These are phyloP conservation scores for Yamadazyma laniorum DNA, from an alignment of 805 yeast species.

Conservation along the genomic window DNA sequence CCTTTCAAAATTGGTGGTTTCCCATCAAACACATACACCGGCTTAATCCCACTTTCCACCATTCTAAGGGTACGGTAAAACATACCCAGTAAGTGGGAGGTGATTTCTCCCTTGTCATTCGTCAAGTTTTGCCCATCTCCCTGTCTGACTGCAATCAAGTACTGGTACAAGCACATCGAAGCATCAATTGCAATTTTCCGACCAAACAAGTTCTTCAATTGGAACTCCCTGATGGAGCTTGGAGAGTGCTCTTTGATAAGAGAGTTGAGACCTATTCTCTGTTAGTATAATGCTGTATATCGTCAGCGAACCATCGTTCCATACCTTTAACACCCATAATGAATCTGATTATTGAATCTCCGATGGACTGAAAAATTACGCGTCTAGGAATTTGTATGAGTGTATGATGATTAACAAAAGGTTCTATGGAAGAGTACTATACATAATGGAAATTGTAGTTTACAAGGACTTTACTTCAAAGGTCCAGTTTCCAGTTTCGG, in stretches of 20 bases:
- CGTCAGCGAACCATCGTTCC: slow-evolving; percentile 6
- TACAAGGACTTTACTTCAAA: slow-evolving; percentile 48
- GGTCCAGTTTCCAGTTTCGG: slow-evolving; percentile 69
- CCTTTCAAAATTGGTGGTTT: slow-evolving; percentile 94
- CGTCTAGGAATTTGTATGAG: neutral
- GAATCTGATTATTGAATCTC: too few species aligned
- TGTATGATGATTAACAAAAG: neutral
- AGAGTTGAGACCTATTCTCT: slow-evolving; percentile 69
- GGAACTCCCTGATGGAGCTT: slow-evolving; percentile 67
- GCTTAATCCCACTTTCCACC: slow-evolving; percentile 92
- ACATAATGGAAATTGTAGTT: neutral
- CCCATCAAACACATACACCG: slow-evolving; percentile 96
- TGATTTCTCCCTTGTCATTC: slow-evolving; percentile 84
- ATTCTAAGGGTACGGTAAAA: slow-evolving; percentile 89
- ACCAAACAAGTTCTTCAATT: slow-evolving; percentile 84
- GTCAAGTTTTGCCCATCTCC: slow-evolving; percentile 94
- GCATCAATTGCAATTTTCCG: slow-evolving; percentile 97
- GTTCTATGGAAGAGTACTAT: slow-evolving; percentile 4
- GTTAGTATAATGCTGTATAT: slow-evolving; percentile 15
- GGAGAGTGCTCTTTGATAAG: slow-evolving; percentile 90
- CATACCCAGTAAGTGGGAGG: slow-evolving; percentile 93
- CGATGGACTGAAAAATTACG: too few species aligned
- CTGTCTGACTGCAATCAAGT: slow-evolving; percentile 92
- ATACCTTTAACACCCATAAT: slow-evolving; percentile 31
- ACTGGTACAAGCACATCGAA: slow-evolving; percentile 95